Percentiles rank a stretch among this genome's conserved stretches.
These are phyloP conservation scores for Rubia tinctorum DNA, from an alignment of 305 asterid genomes.

Conservation along the genomic window DNA sequence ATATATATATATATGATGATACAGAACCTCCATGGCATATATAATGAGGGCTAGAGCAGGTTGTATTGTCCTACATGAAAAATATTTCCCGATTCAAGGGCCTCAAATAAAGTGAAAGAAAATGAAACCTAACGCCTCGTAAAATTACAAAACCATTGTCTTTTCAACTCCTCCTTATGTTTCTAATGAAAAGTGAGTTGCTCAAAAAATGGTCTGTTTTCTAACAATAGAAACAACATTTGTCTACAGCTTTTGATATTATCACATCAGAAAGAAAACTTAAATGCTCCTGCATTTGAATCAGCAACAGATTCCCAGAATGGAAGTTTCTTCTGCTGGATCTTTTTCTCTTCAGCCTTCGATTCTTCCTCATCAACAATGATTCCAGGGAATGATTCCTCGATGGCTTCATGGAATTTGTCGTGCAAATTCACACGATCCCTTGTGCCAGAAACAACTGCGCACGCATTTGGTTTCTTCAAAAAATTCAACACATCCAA, in stretches of 20 bases:
- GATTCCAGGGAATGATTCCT: constrained; percentile 59
- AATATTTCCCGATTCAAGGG: too few species aligned
- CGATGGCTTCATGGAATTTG: constrained; percentile 70
- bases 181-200: too few species aligned
- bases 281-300: constrained; percentile 84
- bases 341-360: constrained; percentile 61
- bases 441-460: constrained; percentile 86
- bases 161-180: too few species aligned
- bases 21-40: too few species aligned
- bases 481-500: constrained; percentile 78
- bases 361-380: constrained; percentile 49
- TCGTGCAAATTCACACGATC: constrained; percentile 77
- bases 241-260: too few species aligned
- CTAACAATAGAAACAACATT: not conserved
- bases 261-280: constrained; percentile 54
- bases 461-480: constrained; percentile 78
- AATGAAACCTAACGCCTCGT: too few species aligned
- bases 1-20: too few species aligned
- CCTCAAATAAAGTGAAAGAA: too few species aligned
- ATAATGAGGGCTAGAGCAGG: too few species aligned
- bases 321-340: constrained; percentile 48
- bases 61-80: too few species aligned
- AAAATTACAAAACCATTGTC: too few species aligned
- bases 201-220: not conserved
- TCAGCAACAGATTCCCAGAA: constrained; percentile 89